Evolutionary conservation across 257 asterid species (phyloP).

Genomic region (Solanum peruvianum): DNA sequence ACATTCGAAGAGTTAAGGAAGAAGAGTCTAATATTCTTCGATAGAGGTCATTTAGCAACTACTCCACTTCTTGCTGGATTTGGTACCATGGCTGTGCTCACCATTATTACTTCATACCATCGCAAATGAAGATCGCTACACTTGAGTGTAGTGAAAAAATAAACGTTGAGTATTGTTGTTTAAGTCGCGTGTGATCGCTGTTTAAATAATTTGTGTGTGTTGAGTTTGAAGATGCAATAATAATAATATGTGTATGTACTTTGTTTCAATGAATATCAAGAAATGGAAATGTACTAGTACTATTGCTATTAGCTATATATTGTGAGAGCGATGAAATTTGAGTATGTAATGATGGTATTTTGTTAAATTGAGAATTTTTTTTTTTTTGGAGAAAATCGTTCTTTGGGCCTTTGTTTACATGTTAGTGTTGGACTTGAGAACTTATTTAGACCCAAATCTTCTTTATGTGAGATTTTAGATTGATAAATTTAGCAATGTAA

Average conservation of each 20-base stretch:
- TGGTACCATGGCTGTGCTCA: constrained; percentile 26
- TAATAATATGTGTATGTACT: background rate
- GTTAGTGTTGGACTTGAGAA: background rate
- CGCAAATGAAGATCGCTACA: background rate
- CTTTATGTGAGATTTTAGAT: background rate
- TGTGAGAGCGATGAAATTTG: background rate
- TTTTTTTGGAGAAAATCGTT: background rate
- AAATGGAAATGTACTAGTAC: background rate
- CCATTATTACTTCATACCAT: constrained; percentile 21
- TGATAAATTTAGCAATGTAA: background rate
- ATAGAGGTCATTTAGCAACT: constrained; percentile 28
- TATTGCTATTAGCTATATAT: background rate
- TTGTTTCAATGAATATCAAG: background rate
- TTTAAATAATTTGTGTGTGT: background rate
- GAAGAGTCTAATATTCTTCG: constrained; percentile 12
- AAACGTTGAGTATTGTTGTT: background rate
- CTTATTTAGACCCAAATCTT: background rate
- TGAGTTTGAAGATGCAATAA: background rate
- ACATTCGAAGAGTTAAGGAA: background rate
- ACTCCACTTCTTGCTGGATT: constrained; percentile 28
- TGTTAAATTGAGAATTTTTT: background rate
- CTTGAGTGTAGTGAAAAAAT: background rate
- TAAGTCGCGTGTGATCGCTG: background rate
- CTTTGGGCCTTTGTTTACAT: background rate
- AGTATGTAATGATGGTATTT: background rate